These are phyloP conservation scores for Porpolomopsis calyptriformis DNA, from an alignment of 768 basidiomycete genomes.

Conservation along the genomic window DNA sequence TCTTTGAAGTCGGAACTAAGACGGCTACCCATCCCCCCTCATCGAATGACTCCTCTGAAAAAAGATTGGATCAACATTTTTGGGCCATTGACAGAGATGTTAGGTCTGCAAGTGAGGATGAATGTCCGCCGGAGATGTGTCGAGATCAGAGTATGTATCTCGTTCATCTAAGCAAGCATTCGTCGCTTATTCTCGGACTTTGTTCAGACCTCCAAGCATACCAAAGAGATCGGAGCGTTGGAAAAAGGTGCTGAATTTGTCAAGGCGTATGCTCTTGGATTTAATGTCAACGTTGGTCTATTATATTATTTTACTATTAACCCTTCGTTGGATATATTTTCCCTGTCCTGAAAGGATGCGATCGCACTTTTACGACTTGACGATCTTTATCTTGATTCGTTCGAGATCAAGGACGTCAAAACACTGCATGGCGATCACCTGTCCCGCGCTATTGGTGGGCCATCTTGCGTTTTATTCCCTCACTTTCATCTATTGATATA, in stretches of 20 bases:
- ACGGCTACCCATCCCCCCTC: constrained; percentile 86
- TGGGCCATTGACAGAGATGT: constrained; percentile 87
- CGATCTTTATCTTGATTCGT: constrained; percentile 95
- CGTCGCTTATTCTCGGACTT: neutral
- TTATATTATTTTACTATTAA: neutral
- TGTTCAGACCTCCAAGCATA: constrained; percentile 85
- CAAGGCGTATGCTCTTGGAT: constrained; percentile 88
- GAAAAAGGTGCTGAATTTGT: constrained; percentile 98
- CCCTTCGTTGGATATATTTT: neutral
- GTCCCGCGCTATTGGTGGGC: constrained; percentile 87
- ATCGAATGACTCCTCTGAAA: constrained; percentile 95
- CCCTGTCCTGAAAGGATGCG: constrained; percentile 54
- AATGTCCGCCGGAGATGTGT: constrained; percentile 83
- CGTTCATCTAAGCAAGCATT: neutral
- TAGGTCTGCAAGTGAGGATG: constrained; percentile 95
- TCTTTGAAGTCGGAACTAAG: constrained; percentile 75
- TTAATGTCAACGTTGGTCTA: constrained; percentile 79
- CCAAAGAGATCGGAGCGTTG: constrained; percentile 83
- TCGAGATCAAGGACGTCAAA: constrained; percentile 99
- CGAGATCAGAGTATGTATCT: constrained; percentile 72
- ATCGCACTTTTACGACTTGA: constrained; percentile 92
- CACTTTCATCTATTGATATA: neutral
- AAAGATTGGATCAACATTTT: constrained; percentile 95
- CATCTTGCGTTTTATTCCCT: constrained; percentile 5
- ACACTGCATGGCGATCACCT: constrained; percentile 96